phyloP scores from a whole-genome alignment of 192 early-diverging fungal genomes.

The Paraglomus brasilianum region DNA sequence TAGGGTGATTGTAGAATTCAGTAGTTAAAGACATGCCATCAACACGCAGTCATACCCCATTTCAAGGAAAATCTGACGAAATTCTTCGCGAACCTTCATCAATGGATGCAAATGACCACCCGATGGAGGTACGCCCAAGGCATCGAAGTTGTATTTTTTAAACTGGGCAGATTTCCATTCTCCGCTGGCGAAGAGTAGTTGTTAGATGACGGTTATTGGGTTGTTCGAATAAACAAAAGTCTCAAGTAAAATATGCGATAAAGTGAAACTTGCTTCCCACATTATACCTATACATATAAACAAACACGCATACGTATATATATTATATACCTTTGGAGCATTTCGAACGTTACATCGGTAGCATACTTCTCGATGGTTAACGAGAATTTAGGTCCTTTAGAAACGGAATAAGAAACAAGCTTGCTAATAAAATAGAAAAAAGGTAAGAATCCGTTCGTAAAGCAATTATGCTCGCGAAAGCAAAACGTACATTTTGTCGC shows the following conservation, averaged over 20 bases:
- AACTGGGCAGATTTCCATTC: conserved; percentile 93
- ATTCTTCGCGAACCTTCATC: conserved; percentile 99
- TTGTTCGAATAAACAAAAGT: background rate
- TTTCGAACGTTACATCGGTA: conserved; percentile 92
- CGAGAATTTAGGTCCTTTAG: conserved; percentile 88
- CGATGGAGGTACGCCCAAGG: conserved; percentile 72
- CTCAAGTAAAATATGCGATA: conserved; percentile 4
- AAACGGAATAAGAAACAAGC: conserved; percentile 75
- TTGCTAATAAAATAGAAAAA: conserved; percentile 51
- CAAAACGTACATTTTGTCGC: conserved; percentile 60
- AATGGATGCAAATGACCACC: conserved; percentile 95
- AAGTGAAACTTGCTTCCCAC: background rate
- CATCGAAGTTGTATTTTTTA: conserved; percentile 99
- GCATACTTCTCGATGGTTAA: conserved; percentile 82
- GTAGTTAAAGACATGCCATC: background rate
- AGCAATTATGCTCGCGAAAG: background rate
- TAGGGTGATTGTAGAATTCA: background rate
- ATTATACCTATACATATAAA: too few species aligned
- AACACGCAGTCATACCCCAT: conserved; percentile 63
- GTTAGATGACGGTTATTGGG: too few species aligned
- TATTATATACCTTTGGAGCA: conserved; percentile 67
- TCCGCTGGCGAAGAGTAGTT: conserved; percentile 53
- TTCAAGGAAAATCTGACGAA: conserved; percentile 98
- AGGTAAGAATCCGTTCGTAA: background rate
- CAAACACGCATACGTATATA: background rate